Evolutionary conservation across 1,284 basidiomycete species (phyloP).

Genomic region (Leccinum proximum): DNA sequence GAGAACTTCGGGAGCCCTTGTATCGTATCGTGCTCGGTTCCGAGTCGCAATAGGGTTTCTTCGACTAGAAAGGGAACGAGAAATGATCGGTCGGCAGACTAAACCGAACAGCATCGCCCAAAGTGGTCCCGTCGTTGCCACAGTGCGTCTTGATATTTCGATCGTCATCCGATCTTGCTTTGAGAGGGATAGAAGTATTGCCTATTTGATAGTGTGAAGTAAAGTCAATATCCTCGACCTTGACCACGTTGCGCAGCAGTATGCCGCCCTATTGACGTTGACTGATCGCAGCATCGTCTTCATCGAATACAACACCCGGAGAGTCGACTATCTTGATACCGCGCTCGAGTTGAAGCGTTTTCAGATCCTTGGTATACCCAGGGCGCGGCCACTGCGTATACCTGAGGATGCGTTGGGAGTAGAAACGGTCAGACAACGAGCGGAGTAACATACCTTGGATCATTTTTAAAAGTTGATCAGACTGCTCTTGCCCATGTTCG

Average conservation of each 20-base stretch:
- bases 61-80: slow-evolving; percentile 53
- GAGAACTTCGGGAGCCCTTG: slow-evolving; percentile 59
- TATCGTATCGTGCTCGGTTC: slow-evolving; percentile 65
- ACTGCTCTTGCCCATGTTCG: slow-evolving; percentile 97
- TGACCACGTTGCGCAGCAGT: slow-evolving; percentile 89
- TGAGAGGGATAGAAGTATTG: no score
- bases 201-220: no score
- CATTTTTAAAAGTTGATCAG: slow-evolving; percentile 77
- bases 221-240: slow-evolving; percentile 77
- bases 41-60: slow-evolving; percentile 77
- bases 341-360: slow-evolving; percentile 93
- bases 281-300: slow-evolving; percentile 50
- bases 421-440: slow-evolving; percentile 20
- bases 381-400: slow-evolving; percentile 95
- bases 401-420: slow-evolving; percentile 47
- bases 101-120: slow-evolving; percentile 42
- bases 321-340: slow-evolving; percentile 94
- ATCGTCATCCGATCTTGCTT: slow-evolving; percentile 67
- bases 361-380: slow-evolving; percentile 92
- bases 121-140: no score
- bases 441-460: slow-evolving; percentile 55
- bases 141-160: no score
- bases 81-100: neutral
- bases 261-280: slow-evolving; percentile 62
- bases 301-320: slow-evolving; percentile 93